Conservation (phyloP, 352 stramenopile species). For the Globisporangium cystogenes region DNA sequence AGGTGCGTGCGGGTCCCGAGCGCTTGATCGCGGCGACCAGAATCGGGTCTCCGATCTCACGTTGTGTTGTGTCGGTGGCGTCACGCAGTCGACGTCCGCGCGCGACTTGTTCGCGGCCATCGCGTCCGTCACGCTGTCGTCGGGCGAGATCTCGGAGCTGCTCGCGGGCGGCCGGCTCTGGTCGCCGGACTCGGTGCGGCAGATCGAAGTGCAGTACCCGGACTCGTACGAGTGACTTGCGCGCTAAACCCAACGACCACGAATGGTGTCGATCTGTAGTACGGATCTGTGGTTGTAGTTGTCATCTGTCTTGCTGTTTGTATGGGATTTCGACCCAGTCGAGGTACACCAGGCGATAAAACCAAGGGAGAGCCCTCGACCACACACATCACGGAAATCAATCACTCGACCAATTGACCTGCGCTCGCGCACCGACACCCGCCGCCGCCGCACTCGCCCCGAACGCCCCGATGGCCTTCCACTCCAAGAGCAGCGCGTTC, state of each 20-base stretch:
- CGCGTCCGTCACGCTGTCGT: slow-evolving; percentile 58
- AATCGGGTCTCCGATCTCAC: too few relatives aligned
- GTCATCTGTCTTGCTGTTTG: neutral
- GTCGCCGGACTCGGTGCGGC: slow-evolving; percentile 60
- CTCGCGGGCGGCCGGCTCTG: slow-evolving; percentile 65
- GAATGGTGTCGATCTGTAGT: too few relatives aligned
- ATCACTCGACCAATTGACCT: neutral
- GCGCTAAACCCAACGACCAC: neutral
- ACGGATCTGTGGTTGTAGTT: too few relatives aligned
- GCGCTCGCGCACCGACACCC: too few relatives aligned
- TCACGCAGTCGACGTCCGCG: slow-evolving; percentile 37
- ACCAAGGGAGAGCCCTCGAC: too few relatives aligned
- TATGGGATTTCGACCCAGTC: neutral
- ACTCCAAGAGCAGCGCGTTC: slow-evolving; percentile 65
- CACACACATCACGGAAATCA: neutral
- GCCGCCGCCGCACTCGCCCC: too few relatives aligned
- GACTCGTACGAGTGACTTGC: slow-evolving; percentile 63
- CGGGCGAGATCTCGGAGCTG: slow-evolving; percentile 60
- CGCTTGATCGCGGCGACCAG: too few relatives aligned
- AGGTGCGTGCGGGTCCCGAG: slow-evolving; percentile 19
- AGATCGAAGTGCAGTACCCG: slow-evolving; percentile 65
- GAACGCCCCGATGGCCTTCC: neutral
- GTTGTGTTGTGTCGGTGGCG: neutral
- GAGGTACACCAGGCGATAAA: neutral
- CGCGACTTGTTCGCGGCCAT: slow-evolving; percentile 65